A percentile compares a stretch with the other conserved stretches of the same genome.
Conservation (phyloP, 2,329 filamentous ascomycete species). For the Botrytis aclada region DNA sequence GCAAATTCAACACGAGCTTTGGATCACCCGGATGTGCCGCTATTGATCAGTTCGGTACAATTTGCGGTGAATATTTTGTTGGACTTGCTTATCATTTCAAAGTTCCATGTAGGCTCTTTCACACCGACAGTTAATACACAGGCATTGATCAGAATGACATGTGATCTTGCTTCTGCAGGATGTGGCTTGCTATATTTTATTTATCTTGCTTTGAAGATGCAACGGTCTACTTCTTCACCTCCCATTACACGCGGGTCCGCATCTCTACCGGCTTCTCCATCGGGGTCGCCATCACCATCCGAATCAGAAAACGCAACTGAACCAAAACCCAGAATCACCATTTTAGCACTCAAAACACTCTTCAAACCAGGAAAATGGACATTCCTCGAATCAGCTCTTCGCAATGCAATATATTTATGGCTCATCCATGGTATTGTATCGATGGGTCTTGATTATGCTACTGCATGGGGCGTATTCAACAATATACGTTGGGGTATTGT, state of each 20-base stretch:
- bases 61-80: conserved; percentile 65
- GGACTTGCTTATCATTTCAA: conserved; percentile 64
- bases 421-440: conserved; percentile 62
- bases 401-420: conserved; percentile 71
- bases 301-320: conserved; percentile 12
- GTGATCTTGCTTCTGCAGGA: conserved; percentile 54
- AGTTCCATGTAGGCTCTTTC: conserved; percentile 55
- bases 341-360: conserved; percentile 49
- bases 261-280: background rate
- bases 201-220: conserved; percentile 27
- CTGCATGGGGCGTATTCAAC: conserved; percentile 71
- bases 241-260: too few relatives aligned
- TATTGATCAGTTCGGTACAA: conserved; percentile 62
- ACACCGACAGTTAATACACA: conserved; percentile 62
- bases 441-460: conserved; percentile 63
- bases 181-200: conserved; percentile 60
- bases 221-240: conserved; percentile 14
- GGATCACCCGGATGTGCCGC: conserved; percentile 66
- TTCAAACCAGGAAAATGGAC: conserved; percentile 56
- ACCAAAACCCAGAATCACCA: conserved; percentile 39
- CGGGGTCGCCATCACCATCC: background rate
- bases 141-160: conserved; percentile 60
- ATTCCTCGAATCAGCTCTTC: conserved; percentile 61
- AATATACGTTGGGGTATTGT: conserved; percentile 72
- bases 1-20: conserved; percentile 60